phyloP scores from a whole-genome alignment of 306 rosid species.

The Prunus kanzakura region DNA sequence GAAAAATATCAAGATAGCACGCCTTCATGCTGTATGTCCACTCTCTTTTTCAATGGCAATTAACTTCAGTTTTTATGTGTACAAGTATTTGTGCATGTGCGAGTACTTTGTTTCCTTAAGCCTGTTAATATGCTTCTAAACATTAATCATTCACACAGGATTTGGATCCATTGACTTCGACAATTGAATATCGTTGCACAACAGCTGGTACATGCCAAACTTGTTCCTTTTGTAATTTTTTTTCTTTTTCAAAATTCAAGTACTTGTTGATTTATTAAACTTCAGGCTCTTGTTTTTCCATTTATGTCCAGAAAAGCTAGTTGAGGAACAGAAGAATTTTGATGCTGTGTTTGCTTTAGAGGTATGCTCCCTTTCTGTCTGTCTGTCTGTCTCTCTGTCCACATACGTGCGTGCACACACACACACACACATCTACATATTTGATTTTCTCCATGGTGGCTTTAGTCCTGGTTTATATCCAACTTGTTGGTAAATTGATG shows the following conservation, averaged over 20 bases:
- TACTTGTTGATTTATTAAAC: background rate
- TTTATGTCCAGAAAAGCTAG: slow-evolving; percentile 67
- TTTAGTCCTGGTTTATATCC: slow-evolving; percentile 13
- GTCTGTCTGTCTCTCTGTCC: no score
- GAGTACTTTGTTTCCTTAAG: background rate
- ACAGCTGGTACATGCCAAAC: slow-evolving; percentile 74
- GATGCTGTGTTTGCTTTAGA: slow-evolving; percentile 88
- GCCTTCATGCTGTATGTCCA: slow-evolving; percentile 78
- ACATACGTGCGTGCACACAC: background rate
- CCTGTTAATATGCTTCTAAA: slow-evolving; percentile 11
- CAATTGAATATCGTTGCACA: slow-evolving; percentile 71
- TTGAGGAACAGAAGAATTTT: slow-evolving; percentile 69
- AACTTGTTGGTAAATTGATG: slow-evolving; percentile 6
- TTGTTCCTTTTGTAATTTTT: slow-evolving; percentile 1
- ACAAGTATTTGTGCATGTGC: background rate
- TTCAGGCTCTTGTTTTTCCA: slow-evolving; percentile 7
- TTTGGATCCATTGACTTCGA: slow-evolving; percentile 76
- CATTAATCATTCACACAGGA: slow-evolving; percentile 40
- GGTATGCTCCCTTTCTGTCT: slow-evolving; percentile 36
- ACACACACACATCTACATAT: no score
- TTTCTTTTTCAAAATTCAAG: background rate
- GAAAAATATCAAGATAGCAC: slow-evolving; percentile 85
- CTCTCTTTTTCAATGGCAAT: slow-evolving; percentile 7
- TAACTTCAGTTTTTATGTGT: background rate
- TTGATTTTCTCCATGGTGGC: background rate